Conservation (phyloP, 345 rosid species). For the Carallia brachiata region DNA sequence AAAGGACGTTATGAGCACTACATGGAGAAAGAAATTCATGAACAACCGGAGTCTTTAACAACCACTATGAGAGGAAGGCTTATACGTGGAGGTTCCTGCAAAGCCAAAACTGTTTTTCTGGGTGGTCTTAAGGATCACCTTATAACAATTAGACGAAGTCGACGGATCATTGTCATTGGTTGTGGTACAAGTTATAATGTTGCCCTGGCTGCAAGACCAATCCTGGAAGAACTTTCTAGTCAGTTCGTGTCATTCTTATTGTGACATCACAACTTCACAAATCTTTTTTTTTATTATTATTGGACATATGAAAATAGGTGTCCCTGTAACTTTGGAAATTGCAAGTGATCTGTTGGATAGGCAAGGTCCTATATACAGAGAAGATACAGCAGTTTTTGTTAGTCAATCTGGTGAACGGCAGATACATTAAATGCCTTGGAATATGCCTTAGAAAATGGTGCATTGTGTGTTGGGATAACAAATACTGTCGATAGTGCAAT, state of each 20-base stretch:
- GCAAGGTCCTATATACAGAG: slow-evolving; percentile 94
- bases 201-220: slow-evolving; percentile 92
- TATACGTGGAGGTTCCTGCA: slow-evolving; percentile 80
- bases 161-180: slow-evolving; percentile 83
- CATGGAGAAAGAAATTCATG: slow-evolving; percentile 99
- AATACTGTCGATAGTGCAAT: slow-evolving; percentile 94
- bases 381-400: slow-evolving; percentile 93
- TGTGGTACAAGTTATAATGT: slow-evolving; percentile 98
- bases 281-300: slow-evolving; percentile 6
- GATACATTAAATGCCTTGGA: slow-evolving; percentile 82
- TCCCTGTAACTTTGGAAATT: slow-evolving; percentile 96
- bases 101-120: slow-evolving; percentile 76
- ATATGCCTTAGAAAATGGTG: slow-evolving; percentile 82
- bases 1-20: slow-evolving; percentile 88
- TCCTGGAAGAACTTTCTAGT: slow-evolving; percentile 95
- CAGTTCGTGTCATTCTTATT: slow-evolving; percentile 19
- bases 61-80: slow-evolving; percentile 97
- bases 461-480: slow-evolving; percentile 90
- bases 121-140: slow-evolving; percentile 96
- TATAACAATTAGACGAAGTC: slow-evolving; percentile 81
- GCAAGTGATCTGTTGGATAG: slow-evolving; percentile 95
- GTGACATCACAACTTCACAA: neutral
- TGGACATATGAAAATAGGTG: slow-evolving; percentile 38
- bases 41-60: slow-evolving; percentile 90
- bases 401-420: slow-evolving; percentile 99